A percentile compares a stretch with the other conserved stretches of the same genome.
These are phyloP conservation scores for Spirogloea muscicola DNA, from an alignment of 139 green algal genomes.

Conservation along the genomic window DNA sequence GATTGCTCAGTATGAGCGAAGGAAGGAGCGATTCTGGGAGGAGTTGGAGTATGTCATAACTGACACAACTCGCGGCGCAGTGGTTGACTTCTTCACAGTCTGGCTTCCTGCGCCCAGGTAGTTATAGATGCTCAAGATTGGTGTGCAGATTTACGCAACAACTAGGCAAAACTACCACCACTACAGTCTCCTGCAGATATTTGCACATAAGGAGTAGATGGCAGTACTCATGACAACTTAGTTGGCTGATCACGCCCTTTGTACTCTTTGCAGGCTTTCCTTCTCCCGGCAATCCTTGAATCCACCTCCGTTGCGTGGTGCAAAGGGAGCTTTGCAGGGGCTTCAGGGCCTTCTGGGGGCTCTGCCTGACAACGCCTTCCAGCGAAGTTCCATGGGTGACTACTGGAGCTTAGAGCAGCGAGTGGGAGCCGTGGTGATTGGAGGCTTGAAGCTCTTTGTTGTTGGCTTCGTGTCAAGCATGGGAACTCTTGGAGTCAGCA, in stretches of 20 bases:
- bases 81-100: slow-evolving; percentile 51
- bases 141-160: too few relatives aligned
- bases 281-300: slow-evolving; percentile 4
- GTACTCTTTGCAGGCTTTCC: too few relatives aligned
- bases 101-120: slow-evolving; percentile 47
- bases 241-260: too few relatives aligned
- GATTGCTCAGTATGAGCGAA: slow-evolving; percentile 38
- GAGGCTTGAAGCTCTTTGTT: slow-evolving; percentile 35
- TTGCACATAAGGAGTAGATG: too few relatives aligned
- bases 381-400: slow-evolving; percentile 14
- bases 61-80: slow-evolving; percentile 24
- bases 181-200: too few relatives aligned
- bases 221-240: too few relatives aligned
- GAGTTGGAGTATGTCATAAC: slow-evolving; percentile 48
- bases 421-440: slow-evolving; percentile 16
- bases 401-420: slow-evolving; percentile 18
- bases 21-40: slow-evolving; percentile 33
- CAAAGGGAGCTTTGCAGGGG: not conserved
- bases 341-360: slow-evolving; percentile 9
- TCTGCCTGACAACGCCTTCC: slow-evolving; percentile 46
- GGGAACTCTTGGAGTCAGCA: slow-evolving; percentile 33
- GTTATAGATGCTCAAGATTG: too few relatives aligned
- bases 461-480: slow-evolving; percentile 40
- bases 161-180: too few relatives aligned
- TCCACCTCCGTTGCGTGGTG: not conserved